Base-by-base conservation (phyloP, 306 rosid species). In the Rosa lucieae region DNA sequence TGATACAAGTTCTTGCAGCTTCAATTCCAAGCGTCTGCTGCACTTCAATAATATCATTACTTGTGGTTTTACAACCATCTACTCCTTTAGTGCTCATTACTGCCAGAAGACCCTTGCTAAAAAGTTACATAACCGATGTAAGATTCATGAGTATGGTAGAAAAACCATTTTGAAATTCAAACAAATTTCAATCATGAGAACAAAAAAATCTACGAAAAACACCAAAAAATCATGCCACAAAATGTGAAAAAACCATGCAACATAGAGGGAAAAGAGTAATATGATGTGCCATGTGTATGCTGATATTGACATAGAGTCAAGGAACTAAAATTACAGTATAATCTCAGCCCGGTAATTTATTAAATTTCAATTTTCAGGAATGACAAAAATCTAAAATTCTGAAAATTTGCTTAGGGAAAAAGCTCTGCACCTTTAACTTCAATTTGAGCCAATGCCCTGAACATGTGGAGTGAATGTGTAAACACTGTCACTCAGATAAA, bases 51-150 rank as follows among this genome's bases (percentile, higher is more conserved):
- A 94, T 71, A 87, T 94, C 95, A 86, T 94, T 94, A 82, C 91
- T 92, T 26, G 79, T 78, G 53, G 97, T 92, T 53, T 80, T 85
- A 63, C 84, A 44, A 53, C 99, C 99, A 79, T 91, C 89, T 53
- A 94, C 87, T 63, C 99, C 99, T 85, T 89, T 92, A 35, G 84
- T 79, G 81, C 97, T 96, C 93, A 94, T 92, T 56, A 92, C 97
- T 7, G 85, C 85, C 72, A 71, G 83, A 74, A 92, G 96, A 61
- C 99, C 99, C 76, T 77, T 86, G 69, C 99, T 94, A 53, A 67
- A 82, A 80, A 59, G 43, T 76, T 21, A 18, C 23, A 73, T 14
- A 70, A 66, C 14, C 67, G 77, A 72, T 42, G 21, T 46, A 52
- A 81, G 59, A 75, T 56, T 55, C 32, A 23, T 12, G 46, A 53